Evolutionary conservation across 176 grass and related monocot genomes (phyloP), one percentile per base, ranked within the genome.

Genomic region (Aegilops tauschii): DNA sequence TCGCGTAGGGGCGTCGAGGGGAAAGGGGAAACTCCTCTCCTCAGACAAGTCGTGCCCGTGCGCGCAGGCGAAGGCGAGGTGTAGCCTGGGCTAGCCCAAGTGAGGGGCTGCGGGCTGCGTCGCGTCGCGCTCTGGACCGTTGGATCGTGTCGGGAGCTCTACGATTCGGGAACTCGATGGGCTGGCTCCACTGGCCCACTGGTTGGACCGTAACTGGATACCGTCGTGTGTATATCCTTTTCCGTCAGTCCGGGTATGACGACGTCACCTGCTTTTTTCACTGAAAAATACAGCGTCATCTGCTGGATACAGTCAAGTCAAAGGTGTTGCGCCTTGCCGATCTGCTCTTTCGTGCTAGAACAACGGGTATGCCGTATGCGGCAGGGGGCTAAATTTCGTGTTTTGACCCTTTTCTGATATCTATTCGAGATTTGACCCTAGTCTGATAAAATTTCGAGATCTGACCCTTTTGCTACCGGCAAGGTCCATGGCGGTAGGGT

Each of bases 21-120:
- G 84, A 71, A 88, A 86, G 69, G 69, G 62, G n/a, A 21, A 80
- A 87, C 72, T 28, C 87, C 40, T 69, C 65, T 42, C 87, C 81
- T 83, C 75, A 39, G 67, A 27, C 82, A 76, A 73, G 76, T 54
- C 75, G 66, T 44, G 42, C 42, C 42, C 42, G 62, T 14, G 79
- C 27, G 79, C 63, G 63, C 17, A 32, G 18, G 28, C 62, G 69
- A 5, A 18, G 56, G 25, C 42, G 84, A 86, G 58, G 74, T 64
- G 72, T 54, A 30, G 16, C 37, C 42, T 49, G 47, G 20, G 77
- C 6, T 58, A 21, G 54, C 54, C 52, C 52, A 20, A 13, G 0
- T 21, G 54, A 20, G 54, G 45, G 39, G 49, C 49, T 52, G 49
- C 49, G 47, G 20, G 77, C 6, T 44, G 20, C 84, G 3, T 16